Conservation (phyloP, 305 asterid genomes). For the Coffea humblotiana region DNA sequence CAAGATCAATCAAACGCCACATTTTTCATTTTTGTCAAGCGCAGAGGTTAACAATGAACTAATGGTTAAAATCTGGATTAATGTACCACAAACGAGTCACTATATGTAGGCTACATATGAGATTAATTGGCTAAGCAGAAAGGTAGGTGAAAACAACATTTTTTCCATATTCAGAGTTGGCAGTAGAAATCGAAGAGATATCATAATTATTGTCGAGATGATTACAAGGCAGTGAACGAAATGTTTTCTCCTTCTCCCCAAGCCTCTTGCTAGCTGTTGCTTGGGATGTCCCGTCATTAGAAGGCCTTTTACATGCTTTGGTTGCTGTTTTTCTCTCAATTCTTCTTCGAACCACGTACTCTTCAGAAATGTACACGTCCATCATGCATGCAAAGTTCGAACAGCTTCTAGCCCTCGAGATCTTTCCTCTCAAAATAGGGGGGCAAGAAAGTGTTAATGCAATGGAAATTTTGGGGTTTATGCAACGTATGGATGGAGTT, state of each 20-base stretch:
- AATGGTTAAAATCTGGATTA: too few species aligned
- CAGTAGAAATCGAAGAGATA: neutral
- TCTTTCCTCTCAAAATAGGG: too few species aligned
- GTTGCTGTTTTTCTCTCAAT: constrained; percentile 13
- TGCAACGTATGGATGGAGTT: too few species aligned
- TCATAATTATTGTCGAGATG: neutral
- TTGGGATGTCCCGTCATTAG: neutral
- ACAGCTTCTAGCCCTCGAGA: neutral
- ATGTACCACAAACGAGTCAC: neutral
- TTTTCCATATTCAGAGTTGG: neutral
- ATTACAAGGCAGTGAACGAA: neutral
- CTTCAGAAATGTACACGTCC: constrained; percentile 37
- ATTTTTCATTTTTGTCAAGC: too few species aligned
- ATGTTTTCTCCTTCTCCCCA: neutral
- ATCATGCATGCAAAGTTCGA: neutral
- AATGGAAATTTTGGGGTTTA: neutral
- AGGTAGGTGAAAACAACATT: neutral
- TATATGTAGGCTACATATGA: neutral
- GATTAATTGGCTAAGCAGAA: neutral
- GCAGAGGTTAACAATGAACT: too few species aligned
- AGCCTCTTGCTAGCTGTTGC: neutral
- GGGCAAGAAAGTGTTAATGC: neutral
- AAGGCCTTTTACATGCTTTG: neutral
- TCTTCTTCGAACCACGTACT: constrained; percentile 20
- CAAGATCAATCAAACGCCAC: too few species aligned